A percentile compares a stretch with the other conserved stretches of the same genome.
Conservation (phyloP, 345 rosid species). For the Zanthoxylum bungeanum region DNA sequence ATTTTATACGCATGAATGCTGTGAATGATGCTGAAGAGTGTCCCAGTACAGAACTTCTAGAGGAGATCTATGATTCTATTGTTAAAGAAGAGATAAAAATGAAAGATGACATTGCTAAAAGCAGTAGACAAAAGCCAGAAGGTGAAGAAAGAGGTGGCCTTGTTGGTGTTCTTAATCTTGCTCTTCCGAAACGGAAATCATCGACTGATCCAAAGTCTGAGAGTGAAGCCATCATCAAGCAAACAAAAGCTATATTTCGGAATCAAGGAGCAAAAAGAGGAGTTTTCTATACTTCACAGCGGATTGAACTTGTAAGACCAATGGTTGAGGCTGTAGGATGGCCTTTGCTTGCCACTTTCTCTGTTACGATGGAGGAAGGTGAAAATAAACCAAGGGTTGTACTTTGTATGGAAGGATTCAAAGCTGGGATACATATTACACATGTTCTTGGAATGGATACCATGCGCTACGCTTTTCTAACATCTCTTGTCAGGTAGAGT, state of each 20-base stretch:
- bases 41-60: slow-evolving; percentile 82
- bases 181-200: slow-evolving; percentile 73
- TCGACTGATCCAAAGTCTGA: slow-evolving; percentile 74
- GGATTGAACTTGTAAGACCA: slow-evolving; percentile 81
- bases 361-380: slow-evolving; percentile 98
- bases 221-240: slow-evolving; percentile 83
- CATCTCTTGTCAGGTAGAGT: slow-evolving; percentile 88
- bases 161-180: slow-evolving; percentile 83
- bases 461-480: slow-evolving; percentile 96
- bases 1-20: slow-evolving; percentile 84
- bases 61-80: slow-evolving; percentile 92
- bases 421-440: slow-evolving; percentile 92
- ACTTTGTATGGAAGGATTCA: slow-evolving; percentile 98
- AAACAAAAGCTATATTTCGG: slow-evolving; percentile 88
- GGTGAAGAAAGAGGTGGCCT: slow-evolving; percentile 91
- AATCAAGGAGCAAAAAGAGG: slow-evolving; percentile 87
- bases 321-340: slow-evolving; percentile 99
- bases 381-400: slow-evolving; percentile 87
- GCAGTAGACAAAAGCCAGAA: slow-evolving; percentile 67
- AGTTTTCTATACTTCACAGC: slow-evolving; percentile 70
- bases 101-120: slow-evolving; percentile 73
- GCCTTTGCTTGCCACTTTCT: slow-evolving; percentile 96
- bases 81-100: slow-evolving; percentile 92
- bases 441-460: slow-evolving; percentile 98
- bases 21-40: slow-evolving; percentile 70